Base-by-base conservation (phyloP, 225 moss, liverwort and hornwort genomes). In the Asterella californica region DNA sequence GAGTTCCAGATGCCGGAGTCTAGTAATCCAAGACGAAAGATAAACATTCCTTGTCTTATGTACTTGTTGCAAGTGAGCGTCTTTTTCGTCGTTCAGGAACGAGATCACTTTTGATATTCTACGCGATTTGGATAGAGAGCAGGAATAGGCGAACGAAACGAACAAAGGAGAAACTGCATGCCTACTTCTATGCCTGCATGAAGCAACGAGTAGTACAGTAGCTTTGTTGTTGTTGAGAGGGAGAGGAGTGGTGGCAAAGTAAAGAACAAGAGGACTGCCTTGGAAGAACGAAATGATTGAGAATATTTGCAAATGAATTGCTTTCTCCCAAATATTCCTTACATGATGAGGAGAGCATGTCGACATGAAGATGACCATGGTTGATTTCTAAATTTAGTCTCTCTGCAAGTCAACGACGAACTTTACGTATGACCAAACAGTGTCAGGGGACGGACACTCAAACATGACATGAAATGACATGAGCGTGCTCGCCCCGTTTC, bases 221-320 rank as follows among this genome's bases (percentile, higher is more conserved):
- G 21, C 32, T 53, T 32, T 5, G 14, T 73, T 34, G 6, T 30
- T 0, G 50, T n/a, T n/a, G n/a, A n/a, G n/a, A n/a, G n/a, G n/a
- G n/a, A n/a, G n/a, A n/a, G 33, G 74, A 53, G 52, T 53, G 74
- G 74, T 50, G 74, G 74, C 74, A 74, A 74, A 29, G 74, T 74
- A 53, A 74, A 53, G 32, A 74, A 52, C 53, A 49, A 32, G 27
- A 70, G 42, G 42, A 70, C 69, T 70, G 69, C 67, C 18, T 5
- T 34, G 12, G 67, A 67, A 36, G 52, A 30, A 10, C 2, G 74
- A 54, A 74, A 74, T 74, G 74, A 74, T 74, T 74, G 74, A 74
- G 32, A 74, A 53, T 33, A n/a, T 27, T 48, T 54, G 33, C 53
- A 74, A 15, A 25, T 74, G 53, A 52, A 19, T 52, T 11, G 10